Evolutionary conservation across 306 rosid genomes (phyloP).

Genomic region (Prunus kanzakura): DNA sequence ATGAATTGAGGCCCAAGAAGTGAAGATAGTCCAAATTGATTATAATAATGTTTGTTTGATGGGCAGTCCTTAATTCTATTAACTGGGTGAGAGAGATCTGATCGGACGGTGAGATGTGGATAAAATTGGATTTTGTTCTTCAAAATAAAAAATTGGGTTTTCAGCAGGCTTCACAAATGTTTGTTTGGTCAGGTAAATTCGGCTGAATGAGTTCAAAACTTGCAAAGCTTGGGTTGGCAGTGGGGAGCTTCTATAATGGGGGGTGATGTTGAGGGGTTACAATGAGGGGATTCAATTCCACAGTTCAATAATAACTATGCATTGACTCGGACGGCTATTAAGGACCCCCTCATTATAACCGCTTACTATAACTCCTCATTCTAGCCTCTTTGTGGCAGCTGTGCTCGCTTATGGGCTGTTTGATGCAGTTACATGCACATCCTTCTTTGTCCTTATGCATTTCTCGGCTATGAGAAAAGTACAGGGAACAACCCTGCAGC

Average conservation of each 20-base stretch:
- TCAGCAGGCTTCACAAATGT: background rate
- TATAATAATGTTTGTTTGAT: too few species aligned
- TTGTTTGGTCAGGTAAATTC: background rate
- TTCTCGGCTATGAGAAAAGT: constrained; percentile 8
- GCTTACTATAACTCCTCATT: too few species aligned
- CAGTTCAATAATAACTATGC: too few species aligned
- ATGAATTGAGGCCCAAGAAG: background rate
- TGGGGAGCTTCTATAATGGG: background rate
- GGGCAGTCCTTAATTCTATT: too few species aligned
- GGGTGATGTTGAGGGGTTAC: too few species aligned
- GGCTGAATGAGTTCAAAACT: constrained; percentile 7
- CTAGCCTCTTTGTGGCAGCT: background rate
- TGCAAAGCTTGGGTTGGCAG: constrained; percentile 15
- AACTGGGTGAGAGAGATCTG: too few species aligned
- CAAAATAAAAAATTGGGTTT: background rate
- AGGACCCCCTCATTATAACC: too few species aligned
- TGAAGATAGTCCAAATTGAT: background rate
- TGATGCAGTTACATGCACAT: background rate
- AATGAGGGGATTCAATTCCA: too few species aligned
- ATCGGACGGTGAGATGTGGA: too few species aligned
- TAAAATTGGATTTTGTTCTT: background rate
- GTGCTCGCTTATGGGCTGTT: constrained; percentile 13
- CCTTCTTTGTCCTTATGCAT: constrained; percentile 3
- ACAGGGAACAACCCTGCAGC: constrained; percentile 10
- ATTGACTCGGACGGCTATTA: too few species aligned